Conservation (phyloP, 148 eudicot species). For the Drosera capensis region DNA sequence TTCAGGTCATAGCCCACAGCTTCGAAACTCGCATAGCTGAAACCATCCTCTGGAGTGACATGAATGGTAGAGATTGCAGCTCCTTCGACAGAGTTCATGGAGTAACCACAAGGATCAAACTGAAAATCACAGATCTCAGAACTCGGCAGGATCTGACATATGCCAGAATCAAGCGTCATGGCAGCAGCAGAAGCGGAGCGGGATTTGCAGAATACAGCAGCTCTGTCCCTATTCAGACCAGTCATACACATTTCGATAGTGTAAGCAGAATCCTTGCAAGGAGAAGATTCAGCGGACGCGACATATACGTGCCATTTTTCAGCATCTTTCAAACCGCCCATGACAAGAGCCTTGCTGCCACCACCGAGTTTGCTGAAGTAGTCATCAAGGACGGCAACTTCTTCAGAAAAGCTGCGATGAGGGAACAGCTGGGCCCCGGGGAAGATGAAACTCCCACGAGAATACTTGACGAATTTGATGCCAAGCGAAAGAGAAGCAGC, state of each 20-base stretch:
- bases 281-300: conserved; percentile 29
- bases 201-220: conserved; percentile 59
- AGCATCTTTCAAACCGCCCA: conserved; percentile 37
- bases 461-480: conserved; percentile 44
- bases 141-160: conserved; percentile 62
- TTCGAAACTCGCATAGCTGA: conserved; percentile 89
- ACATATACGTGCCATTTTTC: conserved; percentile 79
- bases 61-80: conserved; percentile 72
- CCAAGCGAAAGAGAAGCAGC: conserved; percentile 37
- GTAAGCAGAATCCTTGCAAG: conserved; percentile 27
- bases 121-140: conserved; percentile 71
- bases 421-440: conserved; percentile 77
- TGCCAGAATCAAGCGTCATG: conserved; percentile 60
- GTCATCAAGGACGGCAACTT: conserved; percentile 52
- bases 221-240: conserved; percentile 49
- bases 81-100: conserved; percentile 82
- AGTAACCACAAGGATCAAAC: conserved; percentile 90
- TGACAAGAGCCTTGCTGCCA: conserved; percentile 50
- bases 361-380: conserved; percentile 56
- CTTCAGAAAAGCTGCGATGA: conserved; percentile 69
- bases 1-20: conserved; percentile 52
- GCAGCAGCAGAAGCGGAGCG: conserved; percentile 36
- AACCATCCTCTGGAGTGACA: conserved; percentile 82
- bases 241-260: conserved; percentile 90
- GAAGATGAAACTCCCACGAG: conserved; percentile 76